Evolutionary conservation across 768 basidiomycete species (phyloP), one percentile per base, ranked within the genome.

Genomic region (Ramaria sp.): DNA sequence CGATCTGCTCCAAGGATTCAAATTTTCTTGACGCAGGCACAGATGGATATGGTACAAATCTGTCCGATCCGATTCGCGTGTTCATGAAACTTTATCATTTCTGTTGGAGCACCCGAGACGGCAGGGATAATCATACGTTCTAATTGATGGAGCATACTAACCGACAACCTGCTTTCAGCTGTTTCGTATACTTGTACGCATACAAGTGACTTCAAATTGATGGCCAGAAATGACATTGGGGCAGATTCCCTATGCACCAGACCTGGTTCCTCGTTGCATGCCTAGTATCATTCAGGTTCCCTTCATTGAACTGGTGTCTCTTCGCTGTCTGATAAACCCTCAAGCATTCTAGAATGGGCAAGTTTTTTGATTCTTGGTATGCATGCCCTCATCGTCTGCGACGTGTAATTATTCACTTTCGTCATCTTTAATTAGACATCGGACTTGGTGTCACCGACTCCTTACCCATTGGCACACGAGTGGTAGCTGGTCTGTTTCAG

Each of bases 21-120:
- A 22, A 41, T 41, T 4, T 37, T 37, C 7, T 7, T 41, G 25
- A 27, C 5, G 42, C 24, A 4, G 13, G 36, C 24, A 13, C 2
- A 97, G 92, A 56, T 97, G 91, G 91, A 67, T 67, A 4, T 61
- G 85, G 36, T 74, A 79, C 10, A 88, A 86, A 64, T 42, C 79
- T 5, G 75, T 85, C 20, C 79, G 82, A 5, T 61, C 61, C 1
- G 62, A 66, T 0, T 90, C 89, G 13, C 78, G 81, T 0, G 62
- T 81, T 0, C 70, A 80, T 45, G 90, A 94, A 68, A 90, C 91
- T 0, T 71, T 96, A 1, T 84, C 83, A 53, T 99, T 98, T 65
- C 78, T 99, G 7, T 77, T 99, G 8, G 92, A 97, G 62, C 95
- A 97, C 64, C 95, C 95, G 12, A 81, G 95, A 10, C 80, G 75